phyloP scores from a whole-genome alignment of 768 basidiomycete species.

The Chalciporus pseudorubinellus region DNA sequence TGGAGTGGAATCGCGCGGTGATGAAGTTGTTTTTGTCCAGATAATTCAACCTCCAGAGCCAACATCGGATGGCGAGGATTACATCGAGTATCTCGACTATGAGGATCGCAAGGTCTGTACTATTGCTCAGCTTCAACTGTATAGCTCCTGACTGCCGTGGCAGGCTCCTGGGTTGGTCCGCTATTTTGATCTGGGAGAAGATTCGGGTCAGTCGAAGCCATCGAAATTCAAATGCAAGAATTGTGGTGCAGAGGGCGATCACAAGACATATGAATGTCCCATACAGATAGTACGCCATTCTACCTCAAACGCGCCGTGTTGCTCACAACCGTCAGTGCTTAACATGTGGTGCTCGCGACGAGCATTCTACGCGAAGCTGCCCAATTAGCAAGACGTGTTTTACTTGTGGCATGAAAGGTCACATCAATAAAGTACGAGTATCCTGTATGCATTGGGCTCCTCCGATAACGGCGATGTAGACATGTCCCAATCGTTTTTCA shows the following conservation, averaged over 20 bases:
- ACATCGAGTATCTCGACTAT: constrained; percentile 77
- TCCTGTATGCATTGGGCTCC: background rate
- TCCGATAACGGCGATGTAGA: constrained; percentile 36
- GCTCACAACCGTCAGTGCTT: constrained; percentile 51
- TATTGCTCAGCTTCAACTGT: background rate
- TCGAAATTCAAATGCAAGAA: constrained; percentile 66
- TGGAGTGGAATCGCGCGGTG: constrained; percentile 40
- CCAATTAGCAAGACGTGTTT: constrained; percentile 81
- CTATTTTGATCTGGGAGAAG: constrained; percentile 59
- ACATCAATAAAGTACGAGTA: constrained; percentile 56
- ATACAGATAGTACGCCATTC: constrained; percentile 59
- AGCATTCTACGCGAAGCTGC: constrained; percentile 74
- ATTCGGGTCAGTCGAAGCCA: constrained; percentile 38
- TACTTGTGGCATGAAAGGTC: constrained; percentile 81
- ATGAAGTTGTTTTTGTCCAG: constrained; percentile 39
- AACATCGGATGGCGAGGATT: constrained; percentile 56
- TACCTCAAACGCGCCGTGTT: background rate
- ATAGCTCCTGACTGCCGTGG: background rate
- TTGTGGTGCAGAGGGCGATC: constrained; percentile 73
- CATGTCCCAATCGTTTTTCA: constrained; percentile 64
- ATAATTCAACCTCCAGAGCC: constrained; percentile 42
- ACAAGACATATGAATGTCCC: constrained; percentile 66
- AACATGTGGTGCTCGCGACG: constrained; percentile 77
- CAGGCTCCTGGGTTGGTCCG: constrained; percentile 53
- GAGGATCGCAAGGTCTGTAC: constrained; percentile 56